Conservation (phyloP, 1,284 basidiomycete genomes). For the Gymnopus androsaceus region DNA sequence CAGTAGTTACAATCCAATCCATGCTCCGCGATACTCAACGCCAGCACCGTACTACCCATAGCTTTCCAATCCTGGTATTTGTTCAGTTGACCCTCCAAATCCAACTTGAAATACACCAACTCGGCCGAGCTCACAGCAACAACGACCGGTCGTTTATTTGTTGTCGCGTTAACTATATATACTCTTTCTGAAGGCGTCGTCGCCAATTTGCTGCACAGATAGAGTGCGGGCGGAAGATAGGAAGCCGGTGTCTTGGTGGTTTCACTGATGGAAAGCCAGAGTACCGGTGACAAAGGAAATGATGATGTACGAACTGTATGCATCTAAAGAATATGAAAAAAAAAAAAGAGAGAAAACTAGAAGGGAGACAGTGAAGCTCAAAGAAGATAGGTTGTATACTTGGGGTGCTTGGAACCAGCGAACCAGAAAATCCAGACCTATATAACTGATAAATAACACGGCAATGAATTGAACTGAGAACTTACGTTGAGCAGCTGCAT, state of each 20-base stretch:
- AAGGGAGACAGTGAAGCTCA: constrained; percentile 3
- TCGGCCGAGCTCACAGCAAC: constrained; percentile 91
- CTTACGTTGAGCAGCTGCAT: background rate
- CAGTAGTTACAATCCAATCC: too few species aligned
- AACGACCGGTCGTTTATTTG: constrained; percentile 94
- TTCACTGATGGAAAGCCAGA: constrained; percentile 91
- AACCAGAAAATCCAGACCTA: constrained; percentile 7
- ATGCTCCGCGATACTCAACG: constrained; percentile 90
- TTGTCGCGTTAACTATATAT: constrained; percentile 88
- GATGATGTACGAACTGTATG: constrained; percentile 93
- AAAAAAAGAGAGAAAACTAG: too few species aligned
- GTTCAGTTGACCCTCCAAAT: constrained; percentile 93
- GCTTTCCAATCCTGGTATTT: constrained; percentile 98
- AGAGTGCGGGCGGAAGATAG: constrained; percentile 91
- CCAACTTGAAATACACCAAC: constrained; percentile 94
- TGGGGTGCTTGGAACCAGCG: background rate
- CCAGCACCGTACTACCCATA: constrained; percentile 94
- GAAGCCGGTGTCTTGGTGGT: constrained; percentile 95
- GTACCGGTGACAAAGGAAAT: constrained; percentile 97
- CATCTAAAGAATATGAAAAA: constrained; percentile 61
- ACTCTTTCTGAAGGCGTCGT: constrained; percentile 79
- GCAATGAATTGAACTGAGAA: too few species aligned
- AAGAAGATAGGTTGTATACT: background rate
- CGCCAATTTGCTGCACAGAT: constrained; percentile 95
- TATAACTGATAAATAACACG: too few species aligned